Conservation (phyloP, 768 basidiomycete species). For the Cantharellus cinnabarinus region DNA sequence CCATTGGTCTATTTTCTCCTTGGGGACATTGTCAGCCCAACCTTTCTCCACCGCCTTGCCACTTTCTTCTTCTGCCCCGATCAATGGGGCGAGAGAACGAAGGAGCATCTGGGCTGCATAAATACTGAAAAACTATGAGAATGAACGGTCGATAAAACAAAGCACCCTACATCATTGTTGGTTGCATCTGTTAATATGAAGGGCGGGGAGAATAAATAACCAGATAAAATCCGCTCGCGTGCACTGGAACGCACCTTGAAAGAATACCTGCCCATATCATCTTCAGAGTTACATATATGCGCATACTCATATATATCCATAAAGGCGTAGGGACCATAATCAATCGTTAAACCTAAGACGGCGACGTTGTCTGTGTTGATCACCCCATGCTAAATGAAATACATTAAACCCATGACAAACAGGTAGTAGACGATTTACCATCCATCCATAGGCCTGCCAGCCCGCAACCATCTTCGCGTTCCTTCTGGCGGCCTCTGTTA, state of each 20-base stretch:
- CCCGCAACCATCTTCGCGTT: constrained; percentile 86
- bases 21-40: constrained; percentile 38
- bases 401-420: not conserved
- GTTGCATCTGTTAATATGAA: constrained; percentile 32
- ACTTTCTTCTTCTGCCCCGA: constrained; percentile 55
- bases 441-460: constrained; percentile 90
- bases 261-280: constrained; percentile 56
- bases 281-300: constrained; percentile 86
- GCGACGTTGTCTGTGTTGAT: constrained; percentile 87
- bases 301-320: constrained; percentile 78
- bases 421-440: constrained; percentile 20
- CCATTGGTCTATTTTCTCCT: constrained; percentile 43
- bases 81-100: constrained; percentile 60
- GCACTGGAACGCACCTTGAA: constrained; percentile 27
- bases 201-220: not conserved
- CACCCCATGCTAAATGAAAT: constrained; percentile 42
- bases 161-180: constrained; percentile 46
- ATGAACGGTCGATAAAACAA: not conserved
- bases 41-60: constrained; percentile 29
- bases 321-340: constrained; percentile 67
- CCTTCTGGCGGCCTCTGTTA: constrained; percentile 59
- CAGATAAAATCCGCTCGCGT: not conserved
- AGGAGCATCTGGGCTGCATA: constrained; percentile 65
- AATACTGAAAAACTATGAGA: constrained; percentile 22
- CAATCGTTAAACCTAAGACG: constrained; percentile 27